A percentile compares a stretch with the other conserved stretches of the same genome.
Evolutionary conservation across 2,329 filamentous ascomycete genomes (phyloP).

Genomic region (Colletotrichum siamense): DNA sequence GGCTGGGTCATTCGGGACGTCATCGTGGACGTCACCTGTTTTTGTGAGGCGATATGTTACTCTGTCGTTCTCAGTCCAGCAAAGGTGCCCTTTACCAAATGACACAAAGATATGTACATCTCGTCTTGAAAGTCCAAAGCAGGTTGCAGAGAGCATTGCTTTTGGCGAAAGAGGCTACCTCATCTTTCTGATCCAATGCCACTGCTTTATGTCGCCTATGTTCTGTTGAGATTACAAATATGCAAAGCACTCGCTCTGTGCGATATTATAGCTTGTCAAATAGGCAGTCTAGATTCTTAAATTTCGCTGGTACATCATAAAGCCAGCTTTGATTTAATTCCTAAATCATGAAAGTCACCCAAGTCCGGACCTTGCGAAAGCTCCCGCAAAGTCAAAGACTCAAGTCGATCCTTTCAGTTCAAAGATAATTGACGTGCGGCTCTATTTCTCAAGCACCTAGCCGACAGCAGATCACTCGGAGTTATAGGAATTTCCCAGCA

Average conservation of each 20-base stretch:
- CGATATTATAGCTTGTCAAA: background rate
- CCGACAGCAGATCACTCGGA: background rate
- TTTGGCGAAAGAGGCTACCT: rapidly evolving
- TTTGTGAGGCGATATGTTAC: background rate
- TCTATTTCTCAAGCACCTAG: background rate
- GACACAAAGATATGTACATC: rapidly evolving
- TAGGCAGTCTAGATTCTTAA: background rate
- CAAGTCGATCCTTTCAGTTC: background rate
- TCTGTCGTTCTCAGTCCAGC: rapidly evolving
- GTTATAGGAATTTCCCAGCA: background rate
- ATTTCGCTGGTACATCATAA: background rate
- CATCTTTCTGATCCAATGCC: background rate
- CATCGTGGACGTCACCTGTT: background rate
- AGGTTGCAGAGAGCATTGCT: rapidly evolving
- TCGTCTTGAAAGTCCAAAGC: background rate
- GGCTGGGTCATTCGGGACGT: no score
- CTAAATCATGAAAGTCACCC: background rate
- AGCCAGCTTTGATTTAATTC: background rate
- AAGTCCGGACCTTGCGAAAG: no score
- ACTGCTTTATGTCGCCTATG: background rate
- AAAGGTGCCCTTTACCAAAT: background rate
- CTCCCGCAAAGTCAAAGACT: background rate
- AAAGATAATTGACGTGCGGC: rapidly evolving
- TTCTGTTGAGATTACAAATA: background rate
- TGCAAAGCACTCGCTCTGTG: rapidly evolving